These are phyloP conservation scores for Rauvolfia tetraphylla DNA, from an alignment of 257 asterid species.

Conservation along the genomic window DNA sequence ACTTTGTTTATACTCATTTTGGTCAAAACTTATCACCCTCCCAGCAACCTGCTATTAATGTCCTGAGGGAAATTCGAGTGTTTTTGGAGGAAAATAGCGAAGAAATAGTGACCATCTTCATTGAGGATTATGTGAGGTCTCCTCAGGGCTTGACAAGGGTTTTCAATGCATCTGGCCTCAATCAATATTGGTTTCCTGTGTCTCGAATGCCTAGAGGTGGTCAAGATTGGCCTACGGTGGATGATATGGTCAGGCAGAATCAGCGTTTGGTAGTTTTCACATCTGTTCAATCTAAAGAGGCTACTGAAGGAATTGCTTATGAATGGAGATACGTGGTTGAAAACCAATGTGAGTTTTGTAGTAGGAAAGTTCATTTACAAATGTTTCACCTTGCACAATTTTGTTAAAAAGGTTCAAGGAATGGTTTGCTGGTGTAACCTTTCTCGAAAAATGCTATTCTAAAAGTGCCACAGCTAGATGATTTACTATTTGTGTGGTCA, in stretches of 20 bases:
- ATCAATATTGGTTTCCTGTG: constrained; percentile 60
- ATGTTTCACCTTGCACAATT: background rate
- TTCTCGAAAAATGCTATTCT: background rate
- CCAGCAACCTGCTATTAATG: constrained; percentile 83
- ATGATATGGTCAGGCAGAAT: constrained; percentile 67
- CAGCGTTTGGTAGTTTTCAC: constrained; percentile 79
- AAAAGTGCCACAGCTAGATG: background rate
- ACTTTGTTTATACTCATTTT: background rate
- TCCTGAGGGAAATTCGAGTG: constrained; percentile 58
- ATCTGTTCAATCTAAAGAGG: constrained; percentile 61
- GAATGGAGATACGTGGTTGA: constrained; percentile 89
- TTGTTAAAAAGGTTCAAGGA: background rate
- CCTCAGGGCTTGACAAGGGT: constrained; percentile 61
- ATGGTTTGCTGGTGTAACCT: background rate
- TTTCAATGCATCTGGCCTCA: constrained; percentile 72
- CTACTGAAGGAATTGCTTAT: constrained; percentile 67
- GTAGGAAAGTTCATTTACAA: background rate
- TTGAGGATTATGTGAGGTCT: constrained; percentile 78
- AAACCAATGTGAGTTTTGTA: constrained; percentile 62
- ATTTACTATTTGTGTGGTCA: background rate
- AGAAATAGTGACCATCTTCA: constrained; percentile 69
- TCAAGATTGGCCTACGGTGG: constrained; percentile 82
- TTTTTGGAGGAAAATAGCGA: constrained; percentile 55
- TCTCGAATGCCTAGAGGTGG: constrained; percentile 74
- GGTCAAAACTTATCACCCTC: background rate